Conservation (phyloP, 768 basidiomycete genomes). For the Wakefieldia striispora region DNA sequence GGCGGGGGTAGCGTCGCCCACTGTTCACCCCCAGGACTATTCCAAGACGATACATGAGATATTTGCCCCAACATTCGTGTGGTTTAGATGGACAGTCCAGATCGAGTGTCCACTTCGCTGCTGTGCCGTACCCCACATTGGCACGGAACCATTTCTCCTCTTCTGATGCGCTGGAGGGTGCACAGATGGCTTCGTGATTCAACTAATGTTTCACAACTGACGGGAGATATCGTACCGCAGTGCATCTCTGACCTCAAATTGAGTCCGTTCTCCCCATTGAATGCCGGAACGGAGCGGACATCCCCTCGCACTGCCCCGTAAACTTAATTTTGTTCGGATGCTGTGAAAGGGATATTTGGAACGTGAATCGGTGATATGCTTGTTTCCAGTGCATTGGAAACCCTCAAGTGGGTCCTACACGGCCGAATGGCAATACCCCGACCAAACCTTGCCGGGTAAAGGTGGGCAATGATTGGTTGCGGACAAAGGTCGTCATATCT, state of each 20-base stretch:
- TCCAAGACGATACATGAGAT: slow-evolving; percentile 42
- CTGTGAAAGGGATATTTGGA: slow-evolving; percentile 13
- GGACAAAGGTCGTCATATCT: slow-evolving; percentile 51
- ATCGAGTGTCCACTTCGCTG: slow-evolving; percentile 61
- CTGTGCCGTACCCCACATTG: slow-evolving; percentile 39
- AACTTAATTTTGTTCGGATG: slow-evolving; percentile 19
- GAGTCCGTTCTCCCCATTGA: slow-evolving; percentile 53
- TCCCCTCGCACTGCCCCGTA: slow-evolving; percentile 9
- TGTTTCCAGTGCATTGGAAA: slow-evolving; percentile 1
- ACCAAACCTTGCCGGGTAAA: slow-evolving; percentile 41
- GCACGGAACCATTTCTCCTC: slow-evolving; percentile 60
- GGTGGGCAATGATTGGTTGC: slow-evolving; percentile 36
- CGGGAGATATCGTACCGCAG: slow-evolving; percentile 35
- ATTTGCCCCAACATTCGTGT: slow-evolving; percentile 39
- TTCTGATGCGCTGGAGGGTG: slow-evolving; percentile 69
- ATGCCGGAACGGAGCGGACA: slow-evolving; percentile 28
- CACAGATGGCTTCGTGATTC: slow-evolving; percentile 55
- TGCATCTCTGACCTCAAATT: slow-evolving; percentile 36
- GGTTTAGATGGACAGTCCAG: slow-evolving; percentile 47
- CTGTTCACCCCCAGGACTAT: slow-evolving; percentile 29
- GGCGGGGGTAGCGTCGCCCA: slow-evolving; percentile 17
- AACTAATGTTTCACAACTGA: slow-evolving; percentile 52
- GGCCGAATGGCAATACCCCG: slow-evolving; percentile 30
- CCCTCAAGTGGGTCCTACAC: slow-evolving; percentile 30
- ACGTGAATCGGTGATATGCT: slow-evolving; percentile 12